Evolutionary conservation across 75 land plant species (phyloP), one percentile per base, ranked within the genome.

Genomic region (Sequoia sempervirens): DNA sequence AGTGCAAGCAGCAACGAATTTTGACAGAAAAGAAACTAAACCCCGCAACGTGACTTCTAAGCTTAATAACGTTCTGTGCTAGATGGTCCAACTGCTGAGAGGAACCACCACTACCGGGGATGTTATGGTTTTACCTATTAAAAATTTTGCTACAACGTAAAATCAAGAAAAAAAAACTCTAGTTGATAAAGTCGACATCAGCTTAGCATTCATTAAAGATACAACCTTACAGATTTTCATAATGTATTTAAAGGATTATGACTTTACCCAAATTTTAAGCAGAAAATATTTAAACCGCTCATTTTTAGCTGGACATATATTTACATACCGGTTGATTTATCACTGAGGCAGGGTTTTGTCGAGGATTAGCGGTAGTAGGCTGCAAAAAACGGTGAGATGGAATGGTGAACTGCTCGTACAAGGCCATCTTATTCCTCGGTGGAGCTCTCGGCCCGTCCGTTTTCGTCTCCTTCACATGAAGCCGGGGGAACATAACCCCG

Each of bases 361-460:
- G 47, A 40, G n/a, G 10, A 75, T 40, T 41, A 7, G n/a, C 2
- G n/a, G 40, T 40, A 45, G 30, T 26, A 1, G 80, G 30, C 46
- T 78, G 80, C 45, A 78, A 10, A 78, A 78, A 78, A 17, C 80
- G 73, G 85, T 92, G 93, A 68, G 99, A 91, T 58, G 98, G 98
- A 41, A 92, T 85, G 58, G 92, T 91, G 12, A 96, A 86, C 86
- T 96, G 99, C 86, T 96, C 99, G 86, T 96, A 96, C 23, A 96
- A 89, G 69, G 98, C 97, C 97, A 95, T 96, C 91, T 96, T 96
- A 81, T 96, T 95, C 87, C 99, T 91, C 6, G 97, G 99, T 12
- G 99, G 99, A 1, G 98, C 98, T 61, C 96, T 83, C 32, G 99
- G 99, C 75, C 99, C 97, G 37, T 90, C 96, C 40, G 90, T 90